Base-by-base conservation (phyloP, 208 protist genomes). In the Endotrypanum monterogeii region DNA sequence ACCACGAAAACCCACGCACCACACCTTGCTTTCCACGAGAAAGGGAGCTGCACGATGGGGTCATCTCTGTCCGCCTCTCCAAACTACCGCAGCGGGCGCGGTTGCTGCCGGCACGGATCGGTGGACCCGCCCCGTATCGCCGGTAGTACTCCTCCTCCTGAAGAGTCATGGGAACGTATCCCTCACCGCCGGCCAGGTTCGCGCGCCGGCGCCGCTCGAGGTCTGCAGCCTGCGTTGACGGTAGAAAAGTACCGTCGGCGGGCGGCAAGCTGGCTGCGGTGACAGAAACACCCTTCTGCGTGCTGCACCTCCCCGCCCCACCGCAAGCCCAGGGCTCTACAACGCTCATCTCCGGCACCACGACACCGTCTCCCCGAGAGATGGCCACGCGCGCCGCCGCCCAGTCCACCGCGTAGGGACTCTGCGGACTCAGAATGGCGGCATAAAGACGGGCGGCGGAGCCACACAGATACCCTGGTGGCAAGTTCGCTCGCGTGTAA, bases 321-420 rank as follows among this genome's bases (percentile, higher is more conserved):
- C 68, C 68, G 56, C 51, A 73, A n/a, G 52, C 67, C 56, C 73
- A 78, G 23, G 58, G 68, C 57, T 79, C 71, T 4, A 85, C 57
- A 62, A 91, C 84, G 20, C n/a, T 20, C 61, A 74, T 60, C 67
- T 91, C 86, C 20, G 74, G 63, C 12, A 91, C 61, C 32, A 91
- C 82, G 20, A 83, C 51, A 14, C 83, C 86, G 46, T 88, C 83
- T 37, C 65, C 69, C 3, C 83, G 83, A 12, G 51, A 55, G 20
- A 81, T 73, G 20, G 86, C 77, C 28, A 70, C 66, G 20, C 70
- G 74, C 5, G 78, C 81, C 8, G 72, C 81, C 2, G 65, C 66
- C 84, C 86, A 91, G 77, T 91, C 79, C 44, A 88, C 71, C 1
- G 51, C 60, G 63, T 87, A 88, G 50, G 73, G 58, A 32, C 83